Base-by-base conservation (phyloP, 345 rosid species). In the Euphorbia lathyris region DNA sequence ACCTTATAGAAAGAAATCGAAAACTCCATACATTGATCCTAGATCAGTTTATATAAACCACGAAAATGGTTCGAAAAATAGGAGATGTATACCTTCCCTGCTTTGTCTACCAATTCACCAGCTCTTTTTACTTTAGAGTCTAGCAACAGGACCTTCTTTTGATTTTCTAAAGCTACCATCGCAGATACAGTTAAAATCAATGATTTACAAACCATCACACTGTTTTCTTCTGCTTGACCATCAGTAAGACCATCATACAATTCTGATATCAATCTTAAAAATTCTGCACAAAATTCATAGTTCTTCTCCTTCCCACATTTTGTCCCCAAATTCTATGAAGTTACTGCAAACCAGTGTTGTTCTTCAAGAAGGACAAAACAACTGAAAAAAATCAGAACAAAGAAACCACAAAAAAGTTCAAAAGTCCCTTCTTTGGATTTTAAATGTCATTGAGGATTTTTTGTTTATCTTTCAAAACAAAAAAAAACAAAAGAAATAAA, bases 291-390 rank as follows among this genome's bases (percentile, higher is more conserved):
- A 64, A 79, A 52, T 75, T 84, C 90, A 73, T 79, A 90, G 25
- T 86, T 83, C 81, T 86, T 87, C 62, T 80, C 82, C 72, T 86
- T 90, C 52, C 99, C 97, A 78, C 90, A 85, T 55, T 71, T 84
- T 59, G 90, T 79, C 73, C 97, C 99, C 58, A 77, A 69, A 80
- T 95, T 95, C 97, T 96, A 95, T 12, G 86, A 86, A 76, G 88
- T 88, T 43, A 79, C 85, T 10, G 91, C 90, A 87, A 95, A 92
- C 99, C 97, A 95, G 55, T 84, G 86, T 65, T 67, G 72, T 78
- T 95, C 97, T 78, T n/a, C n/a, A n/a, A n/a, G n/a, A n/a, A n/a
- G n/a, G n/a, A n/a, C n/a, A n/a, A n/a, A n/a, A n/a, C n/a, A n/a
- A n/a, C n/a, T n/a, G n/a, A n/a, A n/a, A n/a, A n/a, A n/a, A n/a